Evolutionary conservation across 495 filamentous ascomycete species (phyloP).

Genomic region (Thermothielavioides terrestris): DNA sequence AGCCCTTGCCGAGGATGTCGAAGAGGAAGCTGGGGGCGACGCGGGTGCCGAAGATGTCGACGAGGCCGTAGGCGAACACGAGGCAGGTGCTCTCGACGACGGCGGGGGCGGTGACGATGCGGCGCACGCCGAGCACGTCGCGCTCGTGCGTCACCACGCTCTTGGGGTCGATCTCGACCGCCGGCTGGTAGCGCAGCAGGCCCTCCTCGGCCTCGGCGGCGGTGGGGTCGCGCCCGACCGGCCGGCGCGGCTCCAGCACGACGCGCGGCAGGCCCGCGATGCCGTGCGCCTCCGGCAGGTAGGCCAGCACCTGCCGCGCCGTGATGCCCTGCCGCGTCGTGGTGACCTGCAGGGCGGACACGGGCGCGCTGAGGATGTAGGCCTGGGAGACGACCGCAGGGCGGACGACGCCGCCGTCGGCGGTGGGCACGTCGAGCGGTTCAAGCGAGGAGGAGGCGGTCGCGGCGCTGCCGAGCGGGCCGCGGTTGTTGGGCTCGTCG

Average conservation of each 20-base stretch:
- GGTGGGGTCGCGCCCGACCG: conserved; percentile 75
- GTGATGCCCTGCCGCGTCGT: conserved; percentile 92
- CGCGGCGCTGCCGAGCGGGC: conserved; percentile 55
- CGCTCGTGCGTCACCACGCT: conserved; percentile 74
- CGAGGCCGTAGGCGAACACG: conserved; percentile 80
- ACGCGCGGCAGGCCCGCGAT: conserved; percentile 72
- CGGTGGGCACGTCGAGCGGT: conserved; percentile 39
- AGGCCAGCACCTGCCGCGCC: conserved; percentile 69
- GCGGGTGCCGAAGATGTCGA: conserved; percentile 80
- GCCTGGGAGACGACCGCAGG: conserved; percentile 72
- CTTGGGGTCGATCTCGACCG: conserved; percentile 76
- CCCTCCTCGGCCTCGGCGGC: conserved; percentile 76
- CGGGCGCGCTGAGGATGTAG: conserved; percentile 66
- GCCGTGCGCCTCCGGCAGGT: conserved; percentile 57
- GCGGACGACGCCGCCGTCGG: conserved; percentile 26
- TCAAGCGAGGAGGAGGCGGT: conserved; percentile 69
- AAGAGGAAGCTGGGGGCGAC: conserved; percentile 79
- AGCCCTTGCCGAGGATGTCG: conserved; percentile 86
- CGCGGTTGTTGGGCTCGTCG: conserved; percentile 71
- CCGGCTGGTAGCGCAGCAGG: conserved; percentile 62
- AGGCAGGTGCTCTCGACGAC: conserved; percentile 89
- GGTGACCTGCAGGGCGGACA: conserved; percentile 73
- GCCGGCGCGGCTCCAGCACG: conserved; percentile 78
- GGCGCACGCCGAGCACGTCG: conserved; percentile 66
- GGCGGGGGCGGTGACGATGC: conserved; percentile 64